Conservation (phyloP, 495 filamentous ascomycete species). For the Oleoguttula mirabilis region DNA sequence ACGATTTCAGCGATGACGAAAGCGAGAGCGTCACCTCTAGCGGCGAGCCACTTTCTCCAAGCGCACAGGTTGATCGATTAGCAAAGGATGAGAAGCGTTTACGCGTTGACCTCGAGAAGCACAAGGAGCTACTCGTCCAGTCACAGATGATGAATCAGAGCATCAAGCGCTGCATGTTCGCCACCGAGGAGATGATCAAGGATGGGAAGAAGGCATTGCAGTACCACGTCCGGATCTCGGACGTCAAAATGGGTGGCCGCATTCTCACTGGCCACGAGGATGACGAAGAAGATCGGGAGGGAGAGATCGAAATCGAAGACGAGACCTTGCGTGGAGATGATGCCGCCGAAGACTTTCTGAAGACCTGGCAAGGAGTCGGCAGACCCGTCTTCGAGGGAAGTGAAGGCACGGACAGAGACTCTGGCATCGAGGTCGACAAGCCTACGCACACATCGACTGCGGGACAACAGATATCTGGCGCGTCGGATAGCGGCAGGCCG, state of each 20-base stretch:
- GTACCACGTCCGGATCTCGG: constrained; percentile 60
- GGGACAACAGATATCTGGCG: background rate
- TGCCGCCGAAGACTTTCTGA: constrained; percentile 10
- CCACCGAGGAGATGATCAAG: constrained; percentile 79
- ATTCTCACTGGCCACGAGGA: constrained; percentile 60
- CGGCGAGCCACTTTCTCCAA: constrained; percentile 33
- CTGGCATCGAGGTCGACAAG: constrained; percentile 18
- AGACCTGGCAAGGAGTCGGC: constrained; percentile 12
- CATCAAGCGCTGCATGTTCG: constrained; percentile 71
- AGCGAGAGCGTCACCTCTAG: constrained; percentile 16
- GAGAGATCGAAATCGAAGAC: constrained; percentile 11
- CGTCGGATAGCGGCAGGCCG: constrained; percentile 10
- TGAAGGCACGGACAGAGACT: constrained; percentile 16
- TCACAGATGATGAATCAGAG: constrained; percentile 91
- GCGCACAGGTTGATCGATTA: constrained; percentile 28
- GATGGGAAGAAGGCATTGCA: constrained; percentile 79
- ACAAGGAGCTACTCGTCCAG: constrained; percentile 75
- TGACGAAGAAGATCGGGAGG: constrained; percentile 7
- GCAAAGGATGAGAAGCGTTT: constrained; percentile 62
- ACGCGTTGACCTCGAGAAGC: constrained; percentile 70
- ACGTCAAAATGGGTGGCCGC: constrained; percentile 70
- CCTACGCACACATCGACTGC: too few species aligned
- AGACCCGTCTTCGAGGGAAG: constrained; percentile 9
- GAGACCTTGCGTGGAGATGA: constrained; percentile 4
- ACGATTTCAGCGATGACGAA: constrained; percentile 14